Percentiles rank a stretch among this genome's conserved stretches.
phyloP scores from a whole-genome alignment of 2,329 filamentous ascomycete species.

The Colletotrichum scovillei region DNA sequence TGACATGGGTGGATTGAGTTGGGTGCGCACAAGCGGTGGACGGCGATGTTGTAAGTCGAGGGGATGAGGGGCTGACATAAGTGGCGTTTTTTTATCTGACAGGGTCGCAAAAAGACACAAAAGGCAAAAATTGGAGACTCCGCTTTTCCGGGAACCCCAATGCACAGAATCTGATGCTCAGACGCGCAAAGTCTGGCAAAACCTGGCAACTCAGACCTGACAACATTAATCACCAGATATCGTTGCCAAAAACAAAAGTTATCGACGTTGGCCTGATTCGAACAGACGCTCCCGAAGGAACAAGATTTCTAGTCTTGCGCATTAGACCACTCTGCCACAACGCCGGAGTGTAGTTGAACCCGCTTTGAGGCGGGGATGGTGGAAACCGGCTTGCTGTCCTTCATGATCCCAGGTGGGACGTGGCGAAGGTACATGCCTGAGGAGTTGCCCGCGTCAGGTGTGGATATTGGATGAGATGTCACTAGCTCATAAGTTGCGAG shows the following conservation, averaged over 20 bases:
- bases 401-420: neutral
- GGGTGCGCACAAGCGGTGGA: neutral
- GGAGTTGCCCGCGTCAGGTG: neutral
- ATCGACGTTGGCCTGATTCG: slow-evolving; percentile 25
- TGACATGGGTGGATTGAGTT: neutral
- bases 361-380: neutral
- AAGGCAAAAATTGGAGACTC: neutral
- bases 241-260: neutral
- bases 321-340: slow-evolving; percentile 33
- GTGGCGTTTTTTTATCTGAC: neutral
- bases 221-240: neutral
- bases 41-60: neutral
- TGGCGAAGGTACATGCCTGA: neutral
- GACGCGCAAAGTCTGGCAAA: neutral
- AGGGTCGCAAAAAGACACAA: neutral
- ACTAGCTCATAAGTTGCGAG: neutral
- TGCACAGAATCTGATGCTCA: neutral
- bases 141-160: neutral
- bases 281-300: slow-evolving; percentile 29
- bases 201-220: neutral
- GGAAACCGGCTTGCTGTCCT: accelerated
- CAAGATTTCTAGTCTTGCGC: slow-evolving; percentile 32
- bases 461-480: neutral
- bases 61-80: neutral
- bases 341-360: neutral